Conservation (phyloP, 108 stramenopile species). For the Nitzschia sp. region DNA sequence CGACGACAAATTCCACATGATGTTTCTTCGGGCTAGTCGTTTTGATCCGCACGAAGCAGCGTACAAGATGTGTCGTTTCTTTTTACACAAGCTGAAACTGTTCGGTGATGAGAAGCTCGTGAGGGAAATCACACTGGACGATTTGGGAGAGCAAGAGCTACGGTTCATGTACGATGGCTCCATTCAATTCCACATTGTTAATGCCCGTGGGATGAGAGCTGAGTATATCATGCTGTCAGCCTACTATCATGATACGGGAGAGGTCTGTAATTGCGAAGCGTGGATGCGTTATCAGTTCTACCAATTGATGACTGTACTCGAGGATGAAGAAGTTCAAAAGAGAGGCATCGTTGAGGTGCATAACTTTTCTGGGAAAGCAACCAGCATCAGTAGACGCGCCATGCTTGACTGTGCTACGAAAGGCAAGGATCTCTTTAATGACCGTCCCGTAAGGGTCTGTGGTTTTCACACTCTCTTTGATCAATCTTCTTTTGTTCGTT, state of each 20-base stretch:
- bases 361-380: not conserved
- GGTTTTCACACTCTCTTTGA: not conserved
- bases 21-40: constrained; percentile 23
- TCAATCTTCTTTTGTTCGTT: not conserved
- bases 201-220: constrained; percentile 10
- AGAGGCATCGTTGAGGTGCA: constrained; percentile 4
- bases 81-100: constrained; percentile 9
- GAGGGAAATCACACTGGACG: constrained; percentile 13
- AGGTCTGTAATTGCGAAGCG: not conserved
- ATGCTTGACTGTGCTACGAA: not conserved
- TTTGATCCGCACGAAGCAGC: constrained; percentile 28
- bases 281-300: constrained; percentile 3
- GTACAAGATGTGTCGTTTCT: constrained; percentile 1
- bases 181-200: constrained; percentile 14
- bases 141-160: constrained; percentile 8
- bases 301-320: constrained; percentile 2
- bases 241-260: not conserved
- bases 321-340: constrained; percentile 18
- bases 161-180: not conserved
- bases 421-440: not conserved
- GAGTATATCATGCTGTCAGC: not conserved
- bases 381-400: not conserved
- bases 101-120: constrained; percentile 20
- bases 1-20: constrained; percentile 15
- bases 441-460: not conserved